These are phyloP conservation scores for Fusarium pseudoanthophilum DNA, from an alignment of 2,329 filamentous ascomycete species.

Conservation along the genomic window DNA sequence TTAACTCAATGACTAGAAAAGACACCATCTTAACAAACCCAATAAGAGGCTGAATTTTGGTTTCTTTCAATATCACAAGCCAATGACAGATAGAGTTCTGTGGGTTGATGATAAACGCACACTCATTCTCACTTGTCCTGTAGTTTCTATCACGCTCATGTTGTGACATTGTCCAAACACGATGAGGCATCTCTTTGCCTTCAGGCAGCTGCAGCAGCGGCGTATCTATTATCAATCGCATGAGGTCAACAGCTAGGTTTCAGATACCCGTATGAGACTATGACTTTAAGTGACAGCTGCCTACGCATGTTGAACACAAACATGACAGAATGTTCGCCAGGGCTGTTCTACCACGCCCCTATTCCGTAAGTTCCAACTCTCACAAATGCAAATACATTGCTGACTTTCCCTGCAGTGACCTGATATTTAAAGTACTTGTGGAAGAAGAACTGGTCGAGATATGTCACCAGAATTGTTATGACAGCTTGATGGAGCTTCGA, in stretches of 20 bases:
- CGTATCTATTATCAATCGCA: not conserved
- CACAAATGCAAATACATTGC: not conserved
- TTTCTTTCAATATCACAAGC: not conserved
- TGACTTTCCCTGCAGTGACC: not conserved
- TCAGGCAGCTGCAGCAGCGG: not conserved
- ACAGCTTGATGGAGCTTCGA: not conserved
- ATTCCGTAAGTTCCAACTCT: not conserved
- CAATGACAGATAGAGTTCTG: not conserved
- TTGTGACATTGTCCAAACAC: not conserved
- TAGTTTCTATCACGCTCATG: not conserved
- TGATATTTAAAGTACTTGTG: not conserved
- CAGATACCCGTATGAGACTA: not conserved
- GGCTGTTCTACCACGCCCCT: not conserved
- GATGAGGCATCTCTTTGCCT: not conserved
- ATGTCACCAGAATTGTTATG: not conserved
- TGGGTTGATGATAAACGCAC: not conserved
- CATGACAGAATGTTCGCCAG: not conserved
- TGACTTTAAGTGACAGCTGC: not conserved
- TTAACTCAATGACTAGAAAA: not conserved
- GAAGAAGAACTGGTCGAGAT: not conserved
- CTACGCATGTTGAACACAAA: not conserved
- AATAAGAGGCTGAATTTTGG: fast-evolving
- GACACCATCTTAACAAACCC: not conserved
- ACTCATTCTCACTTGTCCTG: not conserved
- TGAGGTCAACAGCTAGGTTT: not conserved